These are phyloP conservation scores for Silene latifolia DNA, from an alignment of 148 eudicot species.

Conservation along the genomic window DNA sequence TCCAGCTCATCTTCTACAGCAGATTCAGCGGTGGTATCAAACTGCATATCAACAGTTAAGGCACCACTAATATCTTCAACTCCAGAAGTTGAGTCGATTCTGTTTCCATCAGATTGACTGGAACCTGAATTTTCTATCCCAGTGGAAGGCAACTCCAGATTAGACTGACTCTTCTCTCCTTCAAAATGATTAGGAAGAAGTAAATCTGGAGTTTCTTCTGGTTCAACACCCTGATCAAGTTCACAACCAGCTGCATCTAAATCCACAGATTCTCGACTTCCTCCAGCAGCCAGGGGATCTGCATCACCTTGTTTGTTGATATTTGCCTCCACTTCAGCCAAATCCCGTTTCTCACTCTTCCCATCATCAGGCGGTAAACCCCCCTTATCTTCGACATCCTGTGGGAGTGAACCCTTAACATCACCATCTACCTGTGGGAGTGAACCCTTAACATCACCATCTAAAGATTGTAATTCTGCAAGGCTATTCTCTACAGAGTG, in stretches of 20 bases:
- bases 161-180: conserved; percentile 6
- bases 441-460: conserved; percentile 8
- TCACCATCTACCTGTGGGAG: conserved; percentile 2
- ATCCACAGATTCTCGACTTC: conserved; percentile 16
- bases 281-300: conserved; percentile 3
- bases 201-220: conserved; percentile 19
- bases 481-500: not conserved
- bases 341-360: conserved; percentile 11
- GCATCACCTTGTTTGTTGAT: conserved; percentile 14
- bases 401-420: not conserved
- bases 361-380: conserved; percentile 6
- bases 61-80: conserved; percentile 22
- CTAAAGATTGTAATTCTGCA: conserved; percentile 13
- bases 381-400: not conserved
- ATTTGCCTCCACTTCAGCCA: conserved; percentile 16
- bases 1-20: conserved; percentile 17
- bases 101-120: conserved; percentile 17
- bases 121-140: not conserved
- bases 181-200: conserved; percentile 18
- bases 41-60: conserved; percentile 11
- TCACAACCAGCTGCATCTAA: conserved; percentile 21
- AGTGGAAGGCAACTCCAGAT: conserved; percentile 1
- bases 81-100: conserved; percentile 19
- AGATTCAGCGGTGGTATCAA: conserved; percentile 18
- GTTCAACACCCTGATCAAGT: conserved; percentile 5